Percentiles rank a stretch among this genome's conserved stretches.
Evolutionary conservation across 495 filamentous ascomycete genomes (phyloP).

Genomic region (Penicillium nucicola): DNA sequence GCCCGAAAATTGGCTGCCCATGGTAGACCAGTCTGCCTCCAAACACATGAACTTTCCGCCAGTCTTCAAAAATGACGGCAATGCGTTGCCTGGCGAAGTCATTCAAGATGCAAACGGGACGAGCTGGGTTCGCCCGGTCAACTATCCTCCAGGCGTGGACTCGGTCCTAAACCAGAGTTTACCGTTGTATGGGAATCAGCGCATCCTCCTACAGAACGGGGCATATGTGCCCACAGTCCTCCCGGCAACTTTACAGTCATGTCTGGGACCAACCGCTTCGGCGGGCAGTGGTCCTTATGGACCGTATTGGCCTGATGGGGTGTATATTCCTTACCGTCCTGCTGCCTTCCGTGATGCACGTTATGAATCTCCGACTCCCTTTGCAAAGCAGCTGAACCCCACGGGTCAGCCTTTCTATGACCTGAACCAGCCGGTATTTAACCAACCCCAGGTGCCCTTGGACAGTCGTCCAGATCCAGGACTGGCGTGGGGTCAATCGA

Average conservation of each 20-base stretch:
- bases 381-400: slow-evolving; percentile 16
- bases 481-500: slow-evolving; percentile 32
- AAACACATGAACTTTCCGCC: slow-evolving; percentile 43
- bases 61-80: slow-evolving; percentile 40
- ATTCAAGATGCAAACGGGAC: slow-evolving; percentile 34
- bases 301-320: slow-evolving; percentile 76
- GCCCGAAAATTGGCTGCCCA: slow-evolving; percentile 30
- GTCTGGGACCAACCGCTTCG: slow-evolving; percentile 67
- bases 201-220: slow-evolving; percentile 42
- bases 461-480: slow-evolving; percentile 21
- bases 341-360: slow-evolving; percentile 60
- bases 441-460: slow-evolving; percentile 23
- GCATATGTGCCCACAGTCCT: slow-evolving; percentile 64
- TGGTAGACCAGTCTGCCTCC: slow-evolving; percentile 24
- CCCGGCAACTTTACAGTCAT: slow-evolving; percentile 68
- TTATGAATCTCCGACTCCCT: slow-evolving; percentile 30
- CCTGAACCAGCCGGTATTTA: slow-evolving; percentile 26
- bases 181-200: slow-evolving; percentile 36
- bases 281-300: slow-evolving; percentile 71
- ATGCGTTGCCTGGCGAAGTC: slow-evolving; percentile 26
- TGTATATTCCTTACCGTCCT: slow-evolving; percentile 70
- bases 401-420: slow-evolving; percentile 26
- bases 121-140: slow-evolving; percentile 45
- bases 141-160: slow-evolving; percentile 44
- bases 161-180: slow-evolving; percentile 49